These are phyloP conservation scores for Aulographum hederae DNA, from an alignment of 2,329 filamentous ascomycete species.

Conservation along the genomic window DNA sequence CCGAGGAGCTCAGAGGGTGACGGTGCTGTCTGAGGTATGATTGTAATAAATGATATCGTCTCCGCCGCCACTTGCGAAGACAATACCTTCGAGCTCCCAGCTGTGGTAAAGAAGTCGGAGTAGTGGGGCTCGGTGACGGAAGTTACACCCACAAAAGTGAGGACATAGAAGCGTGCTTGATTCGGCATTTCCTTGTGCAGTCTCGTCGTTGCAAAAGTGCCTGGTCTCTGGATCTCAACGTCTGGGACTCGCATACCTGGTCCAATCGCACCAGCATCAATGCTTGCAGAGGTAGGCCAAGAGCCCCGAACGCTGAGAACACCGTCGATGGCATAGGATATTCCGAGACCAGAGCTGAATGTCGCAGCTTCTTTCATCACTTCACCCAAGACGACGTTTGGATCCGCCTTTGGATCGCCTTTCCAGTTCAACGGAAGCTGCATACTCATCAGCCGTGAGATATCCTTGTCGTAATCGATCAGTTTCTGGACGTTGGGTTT, in stretches of 20 bases:
- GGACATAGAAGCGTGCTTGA: constrained; percentile 21
- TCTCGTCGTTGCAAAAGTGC: constrained; percentile 23
- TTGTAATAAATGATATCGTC: constrained; percentile 11
- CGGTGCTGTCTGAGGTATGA: constrained; percentile 10
- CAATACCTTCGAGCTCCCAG: constrained; percentile 6
- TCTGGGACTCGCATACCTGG: constrained; percentile 29
- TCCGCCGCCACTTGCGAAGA: constrained; percentile 5
- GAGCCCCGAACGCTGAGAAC: constrained; percentile 13
- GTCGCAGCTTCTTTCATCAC: constrained; percentile 13
- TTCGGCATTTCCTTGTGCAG: constrained; percentile 28
- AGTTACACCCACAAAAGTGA: constrained; percentile 22
- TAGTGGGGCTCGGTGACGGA: constrained; percentile 5
- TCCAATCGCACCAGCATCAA: constrained; percentile 7
- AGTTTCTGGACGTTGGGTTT: constrained; percentile 27
- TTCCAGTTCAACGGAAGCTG: constrained; percentile 16
- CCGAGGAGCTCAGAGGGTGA: constrained; percentile 14
- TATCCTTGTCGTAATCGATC: constrained; percentile 17
- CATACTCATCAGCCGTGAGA: constrained; percentile 15
- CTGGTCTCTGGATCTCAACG: constrained; percentile 25
- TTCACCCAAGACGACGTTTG: constrained; percentile 11
- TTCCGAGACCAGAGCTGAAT: constrained; percentile 15
- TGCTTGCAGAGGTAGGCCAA: constrained; percentile 1
- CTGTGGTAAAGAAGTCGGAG: constrained; percentile 7
- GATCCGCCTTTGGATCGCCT: constrained; percentile 12
- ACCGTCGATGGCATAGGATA: constrained; percentile 13